A percentile compares a stretch with the other conserved stretches of the same genome.
Conservation (phyloP, 176 grass and related monocot genomes). For the Stipa capillata region DNA sequence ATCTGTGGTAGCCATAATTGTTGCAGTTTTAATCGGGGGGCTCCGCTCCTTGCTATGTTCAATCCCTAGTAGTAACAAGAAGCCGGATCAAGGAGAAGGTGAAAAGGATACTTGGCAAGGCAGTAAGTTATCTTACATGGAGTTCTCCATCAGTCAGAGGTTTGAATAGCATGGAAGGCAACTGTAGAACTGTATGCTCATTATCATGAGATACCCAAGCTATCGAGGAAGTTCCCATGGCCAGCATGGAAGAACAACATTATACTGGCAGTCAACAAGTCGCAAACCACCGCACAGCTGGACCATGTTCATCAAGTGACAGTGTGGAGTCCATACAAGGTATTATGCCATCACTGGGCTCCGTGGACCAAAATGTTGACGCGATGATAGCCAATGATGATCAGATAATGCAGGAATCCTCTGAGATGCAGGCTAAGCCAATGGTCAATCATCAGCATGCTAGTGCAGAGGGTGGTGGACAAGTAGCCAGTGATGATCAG, state of each 20-base stretch:
- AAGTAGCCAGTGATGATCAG: too few relatives aligned
- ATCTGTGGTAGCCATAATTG: neutral
- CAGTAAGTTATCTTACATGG: too few relatives aligned
- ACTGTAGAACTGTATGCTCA: neutral
- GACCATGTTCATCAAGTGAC: neutral
- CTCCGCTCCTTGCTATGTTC: too few relatives aligned
- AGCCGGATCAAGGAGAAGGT: neutral
- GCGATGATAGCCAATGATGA: neutral
- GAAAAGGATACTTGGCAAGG: neutral
- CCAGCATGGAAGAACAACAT: neutral
- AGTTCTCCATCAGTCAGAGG: neutral
- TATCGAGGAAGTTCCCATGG: neutral
- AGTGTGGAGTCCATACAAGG: neutral
- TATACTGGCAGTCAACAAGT: neutral
- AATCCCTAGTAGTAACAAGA: too few relatives aligned
- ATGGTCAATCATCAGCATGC: neutral
- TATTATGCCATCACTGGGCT: neutral
- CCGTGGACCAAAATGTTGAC: neutral
- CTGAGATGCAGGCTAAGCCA: neutral
- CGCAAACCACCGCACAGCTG: neutral
- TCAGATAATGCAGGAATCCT: neutral
- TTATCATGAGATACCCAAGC: neutral
- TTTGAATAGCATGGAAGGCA: neutral
- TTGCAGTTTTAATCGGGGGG: neutral
- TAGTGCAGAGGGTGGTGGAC: neutral